Conservation (phyloP, 2,329 filamentous ascomycete genomes). For the Geosmithia putterillii region DNA sequence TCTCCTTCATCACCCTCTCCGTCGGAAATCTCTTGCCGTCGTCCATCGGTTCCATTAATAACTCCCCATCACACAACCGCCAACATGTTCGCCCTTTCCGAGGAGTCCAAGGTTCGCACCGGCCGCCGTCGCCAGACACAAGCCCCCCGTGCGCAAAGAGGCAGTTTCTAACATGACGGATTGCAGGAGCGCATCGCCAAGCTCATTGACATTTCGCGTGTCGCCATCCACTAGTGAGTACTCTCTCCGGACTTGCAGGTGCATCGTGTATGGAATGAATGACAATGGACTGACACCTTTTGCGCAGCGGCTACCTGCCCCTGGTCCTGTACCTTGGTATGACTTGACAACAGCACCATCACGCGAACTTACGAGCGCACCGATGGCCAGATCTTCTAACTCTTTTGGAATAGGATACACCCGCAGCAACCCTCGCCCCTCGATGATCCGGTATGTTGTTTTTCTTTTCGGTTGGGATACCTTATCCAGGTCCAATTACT, state of each 20-base stretch:
- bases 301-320: conserved; percentile 76
- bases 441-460: conserved; percentile 41
- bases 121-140: not conserved
- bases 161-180: conserved; percentile 1
- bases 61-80: conserved; percentile 5
- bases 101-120: conserved; percentile 82
- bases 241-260: too few relatives aligned
- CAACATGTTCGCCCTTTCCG: conserved; percentile 62
- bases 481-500: not conserved
- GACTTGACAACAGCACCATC: conserved; percentile 13
- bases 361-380: conserved; percentile 3
- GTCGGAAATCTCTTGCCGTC: too few relatives aligned
- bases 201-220: conserved; percentile 86
- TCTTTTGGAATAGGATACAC: conserved; percentile 58
- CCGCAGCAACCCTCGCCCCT: conserved; percentile 81
- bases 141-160: not conserved
- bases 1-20: too few relatives aligned
- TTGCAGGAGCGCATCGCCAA: conserved; percentile 89
- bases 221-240: conserved; percentile 89
- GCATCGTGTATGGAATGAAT: not conserved
- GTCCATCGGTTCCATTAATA: too few relatives aligned
- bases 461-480: too few relatives aligned
- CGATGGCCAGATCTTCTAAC: conserved; percentile 13
- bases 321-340: conserved; percentile 93
- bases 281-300: not conserved